Conservation (phyloP, 2,329 filamentous ascomycete genomes). For the Pseudogymnoascus sp. region DNA sequence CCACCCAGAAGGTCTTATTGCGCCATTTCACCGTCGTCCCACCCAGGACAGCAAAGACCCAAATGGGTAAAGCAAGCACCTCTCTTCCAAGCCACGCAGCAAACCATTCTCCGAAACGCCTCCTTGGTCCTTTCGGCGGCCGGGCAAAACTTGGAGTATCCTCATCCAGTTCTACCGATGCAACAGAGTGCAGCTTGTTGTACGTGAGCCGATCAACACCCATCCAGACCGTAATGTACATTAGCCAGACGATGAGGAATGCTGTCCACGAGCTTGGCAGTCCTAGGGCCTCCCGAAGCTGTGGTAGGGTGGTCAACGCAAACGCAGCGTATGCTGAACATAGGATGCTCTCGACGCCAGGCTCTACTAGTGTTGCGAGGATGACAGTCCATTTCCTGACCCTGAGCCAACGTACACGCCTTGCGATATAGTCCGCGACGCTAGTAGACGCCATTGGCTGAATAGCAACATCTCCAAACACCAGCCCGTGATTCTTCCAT, state of each 20-base stretch:
- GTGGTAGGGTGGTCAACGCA: slow-evolving; percentile 65
- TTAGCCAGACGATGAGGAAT: slow-evolving; percentile 58
- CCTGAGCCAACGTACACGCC: slow-evolving; percentile 81
- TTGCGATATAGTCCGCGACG: slow-evolving; percentile 65
- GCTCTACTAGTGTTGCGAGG: slow-evolving; percentile 82
- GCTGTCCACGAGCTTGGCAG: slow-evolving; percentile 59
- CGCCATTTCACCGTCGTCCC: slow-evolving; percentile 84
- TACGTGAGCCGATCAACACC: slow-evolving; percentile 66
- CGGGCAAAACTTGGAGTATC: slow-evolving; percentile 68
- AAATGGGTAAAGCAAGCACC: slow-evolving; percentile 74
- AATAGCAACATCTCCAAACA: slow-evolving; percentile 78
- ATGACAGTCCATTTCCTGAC: slow-evolving; percentile 93
- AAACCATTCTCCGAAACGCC: slow-evolving; percentile 64
- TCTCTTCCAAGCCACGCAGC: slow-evolving; percentile 81
- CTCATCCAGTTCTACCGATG: slow-evolving; percentile 61
- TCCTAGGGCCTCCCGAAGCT: slow-evolving; percentile 44
- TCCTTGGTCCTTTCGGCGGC: slow-evolving; percentile 47
- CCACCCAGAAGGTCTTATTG: slow-evolving; percentile 72
- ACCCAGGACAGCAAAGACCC: slow-evolving; percentile 83
- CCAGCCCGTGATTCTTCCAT: slow-evolving; percentile 64
- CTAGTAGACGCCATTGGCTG: slow-evolving; percentile 84
- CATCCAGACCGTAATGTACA: slow-evolving; percentile 64
- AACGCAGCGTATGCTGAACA: slow-evolving; percentile 77
- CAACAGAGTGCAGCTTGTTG: slow-evolving; percentile 62
- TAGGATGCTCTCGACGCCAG: slow-evolving; percentile 79